phyloP scores from a whole-genome alignment of 1,284 basidiomycete genomes.

The Sanghuangporus sanghuang region DNA sequence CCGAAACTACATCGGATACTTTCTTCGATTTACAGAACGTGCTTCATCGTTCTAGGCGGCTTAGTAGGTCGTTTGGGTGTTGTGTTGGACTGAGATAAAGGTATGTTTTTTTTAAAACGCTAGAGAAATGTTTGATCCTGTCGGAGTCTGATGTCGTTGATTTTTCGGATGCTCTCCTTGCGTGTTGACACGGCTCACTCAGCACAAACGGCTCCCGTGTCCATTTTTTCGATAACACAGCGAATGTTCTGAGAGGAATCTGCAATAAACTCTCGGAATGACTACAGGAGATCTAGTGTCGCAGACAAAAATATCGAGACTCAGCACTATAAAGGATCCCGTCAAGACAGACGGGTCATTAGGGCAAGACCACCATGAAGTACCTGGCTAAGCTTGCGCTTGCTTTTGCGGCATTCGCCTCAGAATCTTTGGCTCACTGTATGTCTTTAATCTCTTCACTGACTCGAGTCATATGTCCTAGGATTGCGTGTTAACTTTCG shows the following conservation, averaged over 20 bases:
- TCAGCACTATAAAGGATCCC: background rate
- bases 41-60: background rate
- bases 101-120: too few species aligned
- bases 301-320: background rate
- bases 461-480: background rate
- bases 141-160: background rate
- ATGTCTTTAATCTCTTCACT: background rate
- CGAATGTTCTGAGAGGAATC: background rate
- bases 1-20: background rate
- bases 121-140: background rate
- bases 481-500: background rate
- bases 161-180: background rate
- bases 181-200: background rate
- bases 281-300: background rate
- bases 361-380: conserved; percentile 6
- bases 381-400: conserved; percentile 4
- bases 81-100: too few species aligned
- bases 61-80: too few species aligned
- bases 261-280: background rate
- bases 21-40: background rate
- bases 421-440: conserved; percentile 16
- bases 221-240: background rate
- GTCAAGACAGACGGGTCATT: background rate
- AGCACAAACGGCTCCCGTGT: background rate
- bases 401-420: background rate